Evolutionary conservation across 768 basidiomycete species (phyloP).

Genomic region (Leccinum truebloodii): DNA sequence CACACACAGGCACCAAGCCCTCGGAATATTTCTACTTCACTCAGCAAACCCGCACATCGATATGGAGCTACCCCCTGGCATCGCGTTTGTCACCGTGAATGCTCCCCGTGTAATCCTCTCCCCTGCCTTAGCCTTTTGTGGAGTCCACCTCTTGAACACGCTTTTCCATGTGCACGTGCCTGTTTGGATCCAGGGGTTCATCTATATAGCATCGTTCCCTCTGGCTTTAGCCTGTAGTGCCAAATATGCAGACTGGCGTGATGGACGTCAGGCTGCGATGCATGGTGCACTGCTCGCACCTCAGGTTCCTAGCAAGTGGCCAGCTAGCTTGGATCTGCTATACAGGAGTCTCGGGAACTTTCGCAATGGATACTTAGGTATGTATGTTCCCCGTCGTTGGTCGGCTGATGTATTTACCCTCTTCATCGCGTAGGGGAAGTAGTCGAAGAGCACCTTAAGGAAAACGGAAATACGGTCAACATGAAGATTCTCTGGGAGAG

Average conservation of each 20-base stretch:
- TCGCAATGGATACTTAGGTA: conserved; percentile 32
- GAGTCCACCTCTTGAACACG: conserved; percentile 11
- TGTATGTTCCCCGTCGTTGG: conserved; percentile 4
- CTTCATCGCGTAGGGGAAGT: conserved; percentile 29
- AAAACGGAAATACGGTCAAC: conserved; percentile 35
- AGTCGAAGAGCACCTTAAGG: conserved; percentile 21
- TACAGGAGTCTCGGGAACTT: conserved; percentile 23
- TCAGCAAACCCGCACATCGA: not conserved
- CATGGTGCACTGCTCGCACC: conserved; percentile 37
- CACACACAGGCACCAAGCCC: not conserved
- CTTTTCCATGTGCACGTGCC: conserved; percentile 10
- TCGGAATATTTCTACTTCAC: not conserved
- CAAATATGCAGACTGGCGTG: conserved; percentile 13
- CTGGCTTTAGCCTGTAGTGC: conserved; percentile 18
- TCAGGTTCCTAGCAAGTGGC: conserved; percentile 34
- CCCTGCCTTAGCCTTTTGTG: conserved; percentile 19
- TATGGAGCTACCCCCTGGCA: conserved; percentile 38
- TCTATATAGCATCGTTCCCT: conserved; percentile 28
- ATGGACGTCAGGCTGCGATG: conserved; percentile 15
- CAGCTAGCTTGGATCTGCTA: conserved; percentile 39
- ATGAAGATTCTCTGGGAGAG: conserved; percentile 40
- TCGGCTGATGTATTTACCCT: not conserved
- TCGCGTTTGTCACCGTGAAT: conserved; percentile 28
- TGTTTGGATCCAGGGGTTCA: conserved; percentile 17
- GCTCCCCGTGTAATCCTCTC: conserved; percentile 25